A percentile compares a stretch with the other conserved stretches of the same genome.
Evolutionary conservation across 345 rosid genomes (phyloP).

Genomic region (Lepidium sativum): DNA sequence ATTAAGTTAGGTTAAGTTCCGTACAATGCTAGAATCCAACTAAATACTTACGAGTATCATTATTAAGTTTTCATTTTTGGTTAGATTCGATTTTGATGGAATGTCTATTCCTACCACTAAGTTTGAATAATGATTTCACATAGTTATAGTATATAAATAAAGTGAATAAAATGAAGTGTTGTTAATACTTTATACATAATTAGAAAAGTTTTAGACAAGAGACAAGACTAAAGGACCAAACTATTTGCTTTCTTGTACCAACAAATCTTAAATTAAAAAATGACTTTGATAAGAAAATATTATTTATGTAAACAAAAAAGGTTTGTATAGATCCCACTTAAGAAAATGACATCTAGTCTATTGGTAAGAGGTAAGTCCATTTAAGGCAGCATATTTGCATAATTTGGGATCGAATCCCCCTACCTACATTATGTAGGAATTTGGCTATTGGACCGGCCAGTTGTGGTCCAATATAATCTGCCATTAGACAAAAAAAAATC

Average conservation of each 20-base stretch:
- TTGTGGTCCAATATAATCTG: too few species aligned
- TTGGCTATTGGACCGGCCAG: too few species aligned
- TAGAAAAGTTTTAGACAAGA: not conserved
- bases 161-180: not conserved
- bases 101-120: not conserved
- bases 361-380: too few species aligned
- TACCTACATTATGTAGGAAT: too few species aligned
- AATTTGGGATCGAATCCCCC: too few species aligned
- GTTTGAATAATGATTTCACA: not conserved
- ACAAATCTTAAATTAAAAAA: not conserved
- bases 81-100: conserved; percentile 3
- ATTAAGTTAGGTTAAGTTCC: not conserved
- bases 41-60: not conserved
- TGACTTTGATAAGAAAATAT: not conserved
- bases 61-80: not conserved
- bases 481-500: too few species aligned
- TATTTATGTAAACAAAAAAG: too few species aligned
- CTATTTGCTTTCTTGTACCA: conserved; percentile 10
- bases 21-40: not conserved
- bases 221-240: not conserved
- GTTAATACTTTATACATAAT: conserved; percentile 1
- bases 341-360: too few species aligned
- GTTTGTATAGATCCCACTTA: too few species aligned
- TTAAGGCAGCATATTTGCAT: too few species aligned
- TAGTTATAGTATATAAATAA: not conserved